A percentile compares a stretch with the other conserved stretches of the same genome.
phyloP scores from a whole-genome alignment of 345 rosid genomes.

The Populus alba region DNA sequence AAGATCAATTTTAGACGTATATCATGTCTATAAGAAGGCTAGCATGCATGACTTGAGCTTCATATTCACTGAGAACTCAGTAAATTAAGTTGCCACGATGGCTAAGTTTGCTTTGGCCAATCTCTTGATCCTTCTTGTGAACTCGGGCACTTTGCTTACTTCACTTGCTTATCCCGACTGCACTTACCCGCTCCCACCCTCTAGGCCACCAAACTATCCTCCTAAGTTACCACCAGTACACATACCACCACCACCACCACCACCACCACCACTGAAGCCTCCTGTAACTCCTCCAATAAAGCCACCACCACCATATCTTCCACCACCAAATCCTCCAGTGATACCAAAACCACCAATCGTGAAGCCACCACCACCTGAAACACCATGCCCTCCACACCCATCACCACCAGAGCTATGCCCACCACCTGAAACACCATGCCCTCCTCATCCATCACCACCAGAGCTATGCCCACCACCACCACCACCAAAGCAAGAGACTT shows the following conservation, averaged over 20 bases:
- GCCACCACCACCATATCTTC: slow-evolving; percentile 1
- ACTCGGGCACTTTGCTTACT: slow-evolving; percentile 22
- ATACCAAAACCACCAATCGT: not conserved
- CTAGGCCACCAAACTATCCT: slow-evolving; percentile 29
- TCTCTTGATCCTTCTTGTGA: slow-evolving; percentile 29
- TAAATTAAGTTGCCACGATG: slow-evolving; percentile 2
- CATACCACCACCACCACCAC: too few relatives aligned
- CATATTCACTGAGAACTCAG: not conserved
- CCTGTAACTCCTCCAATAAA: slow-evolving; percentile 12
- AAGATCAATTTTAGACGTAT: not conserved
- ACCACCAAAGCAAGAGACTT: slow-evolving; percentile 43
- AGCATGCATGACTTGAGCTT: not conserved
- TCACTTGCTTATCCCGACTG: slow-evolving; percentile 45
- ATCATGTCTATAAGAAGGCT: not conserved
- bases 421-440: not conserved
- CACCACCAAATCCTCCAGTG: slow-evolving; percentile 20
- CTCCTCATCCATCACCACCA: slow-evolving; percentile 30
- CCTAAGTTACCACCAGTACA: too few relatives aligned
- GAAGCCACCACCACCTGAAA: slow-evolving; percentile 5
- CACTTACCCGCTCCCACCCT: slow-evolving; percentile 28
- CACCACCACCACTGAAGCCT: too few relatives aligned
- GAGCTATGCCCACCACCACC: slow-evolving; percentile 10
- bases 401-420: too few relatives aligned
- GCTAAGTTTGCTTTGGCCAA: slow-evolving; percentile 3
- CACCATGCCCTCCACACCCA: too few relatives aligned